A percentile compares a stretch with the other conserved stretches of the same genome.
These are phyloP conservation scores for Pyrenopolyporus hunteri DNA, from an alignment of 495 filamentous ascomycete genomes.

Conservation along the genomic window DNA sequence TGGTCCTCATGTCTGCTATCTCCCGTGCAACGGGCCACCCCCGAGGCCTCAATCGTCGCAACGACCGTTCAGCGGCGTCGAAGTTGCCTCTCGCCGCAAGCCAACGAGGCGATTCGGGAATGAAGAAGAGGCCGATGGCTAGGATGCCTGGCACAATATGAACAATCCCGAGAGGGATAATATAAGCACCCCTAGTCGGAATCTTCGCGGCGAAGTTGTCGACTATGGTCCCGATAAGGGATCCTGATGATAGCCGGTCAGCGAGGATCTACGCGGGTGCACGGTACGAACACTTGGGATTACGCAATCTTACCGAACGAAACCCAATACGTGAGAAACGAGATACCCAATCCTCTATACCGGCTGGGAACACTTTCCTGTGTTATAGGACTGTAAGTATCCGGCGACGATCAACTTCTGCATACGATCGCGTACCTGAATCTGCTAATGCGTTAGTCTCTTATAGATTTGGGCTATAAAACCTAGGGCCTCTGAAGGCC, in stretches of 20 bases:
- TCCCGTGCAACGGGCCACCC: slow-evolving; percentile 54
- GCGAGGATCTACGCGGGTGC: neutral
- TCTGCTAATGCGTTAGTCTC: slow-evolving; percentile 33
- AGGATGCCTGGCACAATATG: slow-evolving; percentile 62
- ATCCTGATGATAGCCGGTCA: slow-evolving; percentile 22
- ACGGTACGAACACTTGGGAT: neutral
- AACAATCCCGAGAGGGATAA: slow-evolving; percentile 65
- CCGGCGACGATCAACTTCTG: neutral
- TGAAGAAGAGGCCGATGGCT: slow-evolving; percentile 59
- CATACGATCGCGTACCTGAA: slow-evolving; percentile 43
- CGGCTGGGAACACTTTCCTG: slow-evolving; percentile 58
- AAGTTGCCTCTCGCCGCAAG: slow-evolving; percentile 56
- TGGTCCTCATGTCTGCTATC: slow-evolving; percentile 58
- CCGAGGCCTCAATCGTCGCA: slow-evolving; percentile 54
- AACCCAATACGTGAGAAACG: slow-evolving; percentile 50
- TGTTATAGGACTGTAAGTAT: slow-evolving; percentile 18
- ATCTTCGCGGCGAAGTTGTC: slow-evolving; percentile 63
- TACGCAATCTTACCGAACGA: slow-evolving; percentile 43
- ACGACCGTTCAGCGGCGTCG: slow-evolving; percentile 56
- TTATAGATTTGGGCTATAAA: no score
- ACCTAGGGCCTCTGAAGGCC: no score
- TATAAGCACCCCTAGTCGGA: slow-evolving; percentile 54
- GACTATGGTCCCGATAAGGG: slow-evolving; percentile 65
- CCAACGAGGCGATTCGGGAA: slow-evolving; percentile 71
- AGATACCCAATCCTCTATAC: slow-evolving; percentile 57